Conservation (phyloP, 78 protist genomes). For the Pigoraptor vietnamica region DNA sequence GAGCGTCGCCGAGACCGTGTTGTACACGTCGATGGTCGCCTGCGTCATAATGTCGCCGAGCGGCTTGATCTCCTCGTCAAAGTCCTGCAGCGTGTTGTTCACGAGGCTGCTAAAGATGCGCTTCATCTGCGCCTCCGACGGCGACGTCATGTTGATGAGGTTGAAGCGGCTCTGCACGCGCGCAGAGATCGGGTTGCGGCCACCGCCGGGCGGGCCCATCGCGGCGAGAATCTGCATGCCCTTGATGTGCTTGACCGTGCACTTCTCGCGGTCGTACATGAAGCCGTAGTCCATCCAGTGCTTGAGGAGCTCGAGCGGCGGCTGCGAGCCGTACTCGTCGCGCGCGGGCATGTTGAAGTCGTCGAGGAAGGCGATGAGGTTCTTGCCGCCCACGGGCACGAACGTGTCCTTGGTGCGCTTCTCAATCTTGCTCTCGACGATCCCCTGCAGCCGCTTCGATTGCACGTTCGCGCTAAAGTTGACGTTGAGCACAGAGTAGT, state of each 20-base stretch:
- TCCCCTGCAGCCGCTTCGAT: conserved; percentile 37
- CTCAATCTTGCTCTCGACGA: conserved; percentile 67
- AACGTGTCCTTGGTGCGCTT: conserved; percentile 42
- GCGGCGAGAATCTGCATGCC: conserved; percentile 66
- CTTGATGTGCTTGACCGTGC: conserved; percentile 21
- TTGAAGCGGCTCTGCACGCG: conserved; percentile 50
- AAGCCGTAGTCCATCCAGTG: conserved; percentile 74
- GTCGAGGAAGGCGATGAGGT: conserved; percentile 59
- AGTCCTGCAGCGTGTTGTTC: conserved; percentile 11
- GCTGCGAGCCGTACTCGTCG: conserved; percentile 74
- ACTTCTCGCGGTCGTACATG: conserved; percentile 72
- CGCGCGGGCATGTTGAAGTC: conserved; percentile 83
- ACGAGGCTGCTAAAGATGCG: conserved; percentile 59
- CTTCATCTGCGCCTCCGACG: conserved; percentile 27
- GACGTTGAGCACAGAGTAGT: conserved; percentile 15
- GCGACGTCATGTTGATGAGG: conserved; percentile 62
- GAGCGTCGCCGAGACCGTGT: conserved; percentile 3
- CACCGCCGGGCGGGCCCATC: conserved; percentile 80
- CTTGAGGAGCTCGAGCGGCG: conserved; percentile 77
- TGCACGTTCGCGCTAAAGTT: conserved; percentile 73
- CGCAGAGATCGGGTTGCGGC: conserved; percentile 38
- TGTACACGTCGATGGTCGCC: conserved; percentile 52
- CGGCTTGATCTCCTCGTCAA: conserved; percentile 47
- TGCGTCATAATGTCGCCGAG: conserved; percentile 22
- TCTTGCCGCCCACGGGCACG: conserved; percentile 52